phyloP scores from a whole-genome alignment of 345 rosid species.

The Durio zibethinus region DNA sequence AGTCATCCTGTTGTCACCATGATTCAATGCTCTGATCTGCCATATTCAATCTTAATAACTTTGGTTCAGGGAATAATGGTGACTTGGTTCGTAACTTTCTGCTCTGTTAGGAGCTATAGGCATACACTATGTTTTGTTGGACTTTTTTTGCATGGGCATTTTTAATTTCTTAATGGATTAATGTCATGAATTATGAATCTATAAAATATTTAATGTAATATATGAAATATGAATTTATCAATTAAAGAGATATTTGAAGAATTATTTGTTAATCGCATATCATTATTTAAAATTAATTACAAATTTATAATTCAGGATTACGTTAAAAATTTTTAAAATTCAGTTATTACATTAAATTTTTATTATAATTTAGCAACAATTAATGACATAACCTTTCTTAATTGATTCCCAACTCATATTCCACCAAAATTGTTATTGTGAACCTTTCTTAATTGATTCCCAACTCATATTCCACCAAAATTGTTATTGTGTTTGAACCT shows the following conservation, averaged over 20 bases:
- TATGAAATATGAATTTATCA: too few relatives aligned
- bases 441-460: conserved; percentile 13
- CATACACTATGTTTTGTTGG: conserved; percentile 37
- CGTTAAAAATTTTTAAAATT: too few relatives aligned
- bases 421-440: background rate
- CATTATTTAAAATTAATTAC: too few relatives aligned
- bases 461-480: conserved; percentile 2
- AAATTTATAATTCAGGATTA: too few relatives aligned
- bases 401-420: conserved; percentile 3
- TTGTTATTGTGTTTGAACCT: background rate
- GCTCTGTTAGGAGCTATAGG: conserved; percentile 7
- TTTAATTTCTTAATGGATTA: conserved; percentile 13
- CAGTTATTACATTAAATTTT: too few relatives aligned
- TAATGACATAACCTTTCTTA: too few relatives aligned
- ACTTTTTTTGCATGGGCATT: background rate
- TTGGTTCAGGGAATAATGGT: conserved; percentile 22
- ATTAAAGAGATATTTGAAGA: too few relatives aligned
- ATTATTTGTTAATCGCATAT: too few relatives aligned
- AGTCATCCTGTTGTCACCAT: conserved; percentile 23
- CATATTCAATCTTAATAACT: background rate
- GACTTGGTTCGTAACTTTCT: conserved; percentile 14
- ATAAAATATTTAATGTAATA: too few relatives aligned
- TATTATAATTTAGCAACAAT: too few relatives aligned
- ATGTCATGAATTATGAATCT: too few relatives aligned
- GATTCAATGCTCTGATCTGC: conserved; percentile 6